phyloP scores from a whole-genome alignment of 331 rosid genomes.

The Cydonia oblonga region DNA sequence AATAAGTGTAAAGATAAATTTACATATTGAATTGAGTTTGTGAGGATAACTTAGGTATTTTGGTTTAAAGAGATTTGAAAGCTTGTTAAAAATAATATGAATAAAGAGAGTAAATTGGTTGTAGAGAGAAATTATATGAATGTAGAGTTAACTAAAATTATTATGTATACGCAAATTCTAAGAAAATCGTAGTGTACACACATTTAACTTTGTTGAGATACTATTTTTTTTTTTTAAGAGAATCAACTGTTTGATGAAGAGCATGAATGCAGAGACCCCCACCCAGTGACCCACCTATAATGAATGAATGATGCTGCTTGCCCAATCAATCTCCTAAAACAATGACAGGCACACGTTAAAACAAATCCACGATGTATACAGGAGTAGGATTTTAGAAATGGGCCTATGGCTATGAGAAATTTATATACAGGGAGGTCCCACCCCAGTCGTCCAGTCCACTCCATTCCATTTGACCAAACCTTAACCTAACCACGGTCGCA shows the following conservation, averaged over 20 bases:
- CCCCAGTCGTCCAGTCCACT: background rate
- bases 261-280: background rate
- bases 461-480: slow-evolving; percentile 50
- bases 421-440: background rate
- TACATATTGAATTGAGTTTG: too few species aligned
- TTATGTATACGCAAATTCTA: too few species aligned
- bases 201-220: too few species aligned
- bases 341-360: slow-evolving; percentile 14
- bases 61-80: too few species aligned
- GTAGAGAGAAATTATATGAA: too few species aligned
- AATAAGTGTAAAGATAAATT: too few species aligned
- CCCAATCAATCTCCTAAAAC: slow-evolving; percentile 12
- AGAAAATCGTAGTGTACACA: too few species aligned
- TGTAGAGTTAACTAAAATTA: too few species aligned
- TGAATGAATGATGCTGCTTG: background rate
- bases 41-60: too few species aligned
- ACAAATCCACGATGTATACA: slow-evolving; percentile 37
- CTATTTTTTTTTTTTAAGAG: too few species aligned
- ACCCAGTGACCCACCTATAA: background rate
- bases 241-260: background rate
- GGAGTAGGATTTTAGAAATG: slow-evolving; percentile 41
- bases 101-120: too few species aligned
- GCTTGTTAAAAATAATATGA: too few species aligned
- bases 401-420: background rate
- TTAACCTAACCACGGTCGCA: slow-evolving; percentile 37